These are phyloP conservation scores for Vanderwaltozyma tropicalis DNA, from an alignment of 805 yeast genomes.

Conservation along the genomic window DNA sequence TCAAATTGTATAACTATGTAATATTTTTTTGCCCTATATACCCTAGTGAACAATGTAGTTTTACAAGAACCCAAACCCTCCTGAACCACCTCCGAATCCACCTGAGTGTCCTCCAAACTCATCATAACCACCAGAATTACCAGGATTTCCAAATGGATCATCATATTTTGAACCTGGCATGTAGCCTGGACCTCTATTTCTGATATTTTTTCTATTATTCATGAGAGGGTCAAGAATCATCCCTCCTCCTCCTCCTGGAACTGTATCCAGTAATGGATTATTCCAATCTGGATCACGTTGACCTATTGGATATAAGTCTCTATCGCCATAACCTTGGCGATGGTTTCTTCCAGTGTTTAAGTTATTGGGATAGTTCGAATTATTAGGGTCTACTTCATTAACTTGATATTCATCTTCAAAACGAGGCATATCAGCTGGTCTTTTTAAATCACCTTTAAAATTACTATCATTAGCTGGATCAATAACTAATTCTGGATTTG, in stretches of 20 bases:
- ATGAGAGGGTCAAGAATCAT: slow-evolving; percentile 26
- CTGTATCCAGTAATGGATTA: slow-evolving; percentile 9
- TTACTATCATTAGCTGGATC: neutral
- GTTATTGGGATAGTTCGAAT: slow-evolving; percentile 3
- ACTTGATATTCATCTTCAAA: slow-evolving; percentile 29
- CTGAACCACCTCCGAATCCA: slow-evolving; percentile 8
- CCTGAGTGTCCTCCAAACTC: slow-evolving; percentile 3
- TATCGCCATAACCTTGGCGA: slow-evolving; percentile 22
- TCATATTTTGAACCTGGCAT: slow-evolving; percentile 28
- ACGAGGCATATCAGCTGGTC: slow-evolving; percentile 27
- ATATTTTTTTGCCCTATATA: no score
- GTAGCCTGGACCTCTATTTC: slow-evolving; percentile 19
- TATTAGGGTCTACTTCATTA: slow-evolving; percentile 13
- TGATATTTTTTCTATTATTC: slow-evolving; percentile 2
- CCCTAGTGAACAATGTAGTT: no score
- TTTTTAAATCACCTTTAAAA: neutral
- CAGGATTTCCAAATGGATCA: slow-evolving; percentile 25
- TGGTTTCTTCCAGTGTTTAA: slow-evolving; percentile 1
- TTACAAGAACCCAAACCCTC: neutral
- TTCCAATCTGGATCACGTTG: slow-evolving; percentile 17
- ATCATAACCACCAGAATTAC: slow-evolving; percentile 6
- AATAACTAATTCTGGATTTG: neutral
- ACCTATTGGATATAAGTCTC: slow-evolving; percentile 29
- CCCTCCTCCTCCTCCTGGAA: slow-evolving; percentile 17
- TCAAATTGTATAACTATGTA: no score